A percentile compares a stretch with the other conserved stretches of the same genome.
phyloP scores from a whole-genome alignment of 768 basidiomycete genomes.

The Boletus pseudopeckii region DNA sequence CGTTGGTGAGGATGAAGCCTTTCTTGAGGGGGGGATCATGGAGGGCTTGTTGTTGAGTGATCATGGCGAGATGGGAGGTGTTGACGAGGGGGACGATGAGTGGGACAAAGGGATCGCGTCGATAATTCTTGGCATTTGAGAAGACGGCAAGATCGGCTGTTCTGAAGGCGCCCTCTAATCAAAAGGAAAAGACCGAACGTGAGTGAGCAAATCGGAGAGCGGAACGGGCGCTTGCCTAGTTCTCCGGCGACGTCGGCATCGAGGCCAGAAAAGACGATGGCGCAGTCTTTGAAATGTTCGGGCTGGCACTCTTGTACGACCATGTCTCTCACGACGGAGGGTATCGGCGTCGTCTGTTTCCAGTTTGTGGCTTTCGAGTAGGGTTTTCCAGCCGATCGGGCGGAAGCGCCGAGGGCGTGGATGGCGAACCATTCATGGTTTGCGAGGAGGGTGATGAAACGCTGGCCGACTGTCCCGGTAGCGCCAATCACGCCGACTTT shows the following conservation, averaged over 20 bases:
- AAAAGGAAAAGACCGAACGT: neutral
- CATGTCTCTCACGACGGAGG: constrained; percentile 49
- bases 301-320: constrained; percentile 76
- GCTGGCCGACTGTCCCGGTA: constrained; percentile 93
- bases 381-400: constrained; percentile 79
- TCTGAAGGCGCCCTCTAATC: constrained; percentile 73
- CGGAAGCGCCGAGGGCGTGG: constrained; percentile 84
- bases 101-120: constrained; percentile 88
- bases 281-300: constrained; percentile 74
- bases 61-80: constrained; percentile 75
- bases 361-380: constrained; percentile 75
- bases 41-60: constrained; percentile 74
- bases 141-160: constrained; percentile 87
- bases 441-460: constrained; percentile 87
- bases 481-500: constrained; percentile 81
- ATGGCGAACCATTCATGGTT: constrained; percentile 88
- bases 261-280: constrained; percentile 91
- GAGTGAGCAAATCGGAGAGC: neutral
- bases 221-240: constrained; percentile 58
- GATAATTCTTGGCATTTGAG: constrained; percentile 96
- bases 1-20: constrained; percentile 97
- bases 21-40: constrained; percentile 66
- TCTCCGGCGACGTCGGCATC: constrained; percentile 94
- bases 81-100: constrained; percentile 97
- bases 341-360: constrained; percentile 85